These are phyloP conservation scores for Sporisorium reilianum DNA, from an alignment of 1,284 basidiomycete genomes.

Conservation along the genomic window DNA sequence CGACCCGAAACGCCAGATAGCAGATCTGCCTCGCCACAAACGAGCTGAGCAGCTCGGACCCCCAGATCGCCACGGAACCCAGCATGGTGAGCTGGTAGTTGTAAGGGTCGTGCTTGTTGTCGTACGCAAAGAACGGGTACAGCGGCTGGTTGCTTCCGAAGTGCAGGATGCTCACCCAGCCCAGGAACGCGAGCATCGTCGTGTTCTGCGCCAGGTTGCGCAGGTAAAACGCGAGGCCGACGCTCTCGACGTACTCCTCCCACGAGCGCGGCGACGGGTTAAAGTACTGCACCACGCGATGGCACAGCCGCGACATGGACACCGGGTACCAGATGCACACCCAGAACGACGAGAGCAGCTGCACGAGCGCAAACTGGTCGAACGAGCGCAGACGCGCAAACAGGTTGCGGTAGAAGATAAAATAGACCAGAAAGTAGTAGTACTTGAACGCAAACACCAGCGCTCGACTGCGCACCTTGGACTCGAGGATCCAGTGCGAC, in stretches of 20 bases:
- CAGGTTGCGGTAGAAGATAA: constrained; percentile 71
- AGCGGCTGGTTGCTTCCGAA: constrained; percentile 73
- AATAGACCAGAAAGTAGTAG: constrained; percentile 70
- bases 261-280: constrained; percentile 72
- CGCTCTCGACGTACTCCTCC: constrained; percentile 72
- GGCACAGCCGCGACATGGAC: constrained; percentile 72
- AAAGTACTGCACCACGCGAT: constrained; percentile 71
- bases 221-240: constrained; percentile 72
- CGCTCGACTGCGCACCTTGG: constrained; percentile 73
- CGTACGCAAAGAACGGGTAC: constrained; percentile 75
- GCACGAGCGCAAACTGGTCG: constrained; percentile 72
- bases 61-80: constrained; percentile 74
- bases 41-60: constrained; percentile 72
- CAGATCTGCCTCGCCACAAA: constrained; percentile 72
- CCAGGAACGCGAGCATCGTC: constrained; percentile 71
- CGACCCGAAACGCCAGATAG: constrained; percentile 70
- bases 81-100: constrained; percentile 74
- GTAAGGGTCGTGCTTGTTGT: constrained; percentile 73
- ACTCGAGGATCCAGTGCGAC: constrained; percentile 72
- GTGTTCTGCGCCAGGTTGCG: constrained; percentile 75
- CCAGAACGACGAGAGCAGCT: constrained; percentile 73
- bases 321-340: constrained; percentile 73
- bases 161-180: constrained; percentile 72
- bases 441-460: constrained; percentile 73
- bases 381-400: constrained; percentile 68